Evolutionary conservation across 202 grass and related monocot species (phyloP), one percentile per base, ranked within the genome.

Genomic region (Elaeis oleifera): DNA sequence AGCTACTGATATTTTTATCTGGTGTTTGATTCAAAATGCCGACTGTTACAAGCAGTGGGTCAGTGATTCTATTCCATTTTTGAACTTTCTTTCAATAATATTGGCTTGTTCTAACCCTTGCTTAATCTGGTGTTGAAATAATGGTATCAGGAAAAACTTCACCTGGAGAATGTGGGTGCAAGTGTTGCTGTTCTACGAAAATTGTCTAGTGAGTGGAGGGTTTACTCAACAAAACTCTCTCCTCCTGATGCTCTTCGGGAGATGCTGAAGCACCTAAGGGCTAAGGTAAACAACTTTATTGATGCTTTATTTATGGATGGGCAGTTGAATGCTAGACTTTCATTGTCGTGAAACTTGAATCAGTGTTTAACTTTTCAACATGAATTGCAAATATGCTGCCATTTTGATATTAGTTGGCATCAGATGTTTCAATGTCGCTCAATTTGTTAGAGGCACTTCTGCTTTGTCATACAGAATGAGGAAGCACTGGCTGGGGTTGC

Each of bases 21-120:
- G 95, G 85, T 99, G 95, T 79, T 80, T 99, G 64, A 67, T 25
- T 68, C 95, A 95, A 64, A 95, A 84, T 78, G 28, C 73, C 18
- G 95, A 99, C 24, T 90, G 78, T 39, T 95, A 80, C 80, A 94
- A 94, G 70, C 89, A 80, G 13, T 99, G 95, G 95, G 95, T 99
- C 67, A 77, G 85, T 53, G 58, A 20, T 70, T 29, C 1, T 80
- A 26, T 75, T 20, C 53, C 18, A 9, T 2, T 14, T 9, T 56
- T 23, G 18, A 18, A 56, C 7, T 56, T 20, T 55, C 36, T 44
- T 44, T 13, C 36, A 3, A 44, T 44, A 44, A 44, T 14, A 44
- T 9, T 13, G 11, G 13, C 8, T 44, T 44, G 36, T 44, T 44
- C 36, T 44, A 44, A 44, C 36, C 5, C 36, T 44, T 63, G 18